Percentiles rank a stretch among this genome's conserved stretches.
These are phyloP conservation scores for Blastomyces parvus DNA, from an alignment of 2,329 filamentous ascomycete genomes.

Conservation along the genomic window DNA sequence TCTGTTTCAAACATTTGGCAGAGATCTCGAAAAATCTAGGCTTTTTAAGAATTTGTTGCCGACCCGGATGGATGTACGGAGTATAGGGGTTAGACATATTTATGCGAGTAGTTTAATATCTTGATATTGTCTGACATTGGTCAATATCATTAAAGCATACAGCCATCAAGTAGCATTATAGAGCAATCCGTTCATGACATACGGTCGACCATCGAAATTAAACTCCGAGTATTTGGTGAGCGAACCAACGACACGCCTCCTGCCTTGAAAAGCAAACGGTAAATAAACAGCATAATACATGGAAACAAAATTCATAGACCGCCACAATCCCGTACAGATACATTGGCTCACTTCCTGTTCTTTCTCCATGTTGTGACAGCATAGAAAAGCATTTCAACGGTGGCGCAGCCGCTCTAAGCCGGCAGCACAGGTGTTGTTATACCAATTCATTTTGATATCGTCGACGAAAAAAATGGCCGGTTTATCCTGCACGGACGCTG, in stretches of 20 bases:
- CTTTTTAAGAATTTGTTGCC: too few species aligned
- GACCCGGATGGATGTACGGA: neutral
- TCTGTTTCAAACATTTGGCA: too few species aligned
- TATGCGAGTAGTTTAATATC: neutral
- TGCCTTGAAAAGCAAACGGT: neutral
- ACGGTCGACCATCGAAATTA: neutral
- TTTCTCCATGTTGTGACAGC: neutral
- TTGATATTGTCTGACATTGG: too few species aligned
- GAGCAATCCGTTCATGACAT: neutral
- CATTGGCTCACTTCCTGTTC: neutral
- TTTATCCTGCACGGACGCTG: conserved; percentile 35
- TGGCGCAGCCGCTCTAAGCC: conserved; percentile 21
- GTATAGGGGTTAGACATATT: too few species aligned
- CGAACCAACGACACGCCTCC: neutral
- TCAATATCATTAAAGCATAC: neutral
- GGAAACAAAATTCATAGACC: neutral
- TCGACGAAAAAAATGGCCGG: conserved; percentile 41
- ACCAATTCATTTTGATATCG: conserved; percentile 41
- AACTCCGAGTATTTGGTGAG: neutral
- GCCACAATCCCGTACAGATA: neutral
- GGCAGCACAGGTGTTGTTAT: conserved; percentile 42
- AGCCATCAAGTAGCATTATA: neutral
- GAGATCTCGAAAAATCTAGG: too few species aligned
- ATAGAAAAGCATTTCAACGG: neutral
- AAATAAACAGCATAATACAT: conserved; percentile 1